Conservation (phyloP, 2,329 filamentous ascomycete genomes). For the Whalleya microplaca region DNA sequence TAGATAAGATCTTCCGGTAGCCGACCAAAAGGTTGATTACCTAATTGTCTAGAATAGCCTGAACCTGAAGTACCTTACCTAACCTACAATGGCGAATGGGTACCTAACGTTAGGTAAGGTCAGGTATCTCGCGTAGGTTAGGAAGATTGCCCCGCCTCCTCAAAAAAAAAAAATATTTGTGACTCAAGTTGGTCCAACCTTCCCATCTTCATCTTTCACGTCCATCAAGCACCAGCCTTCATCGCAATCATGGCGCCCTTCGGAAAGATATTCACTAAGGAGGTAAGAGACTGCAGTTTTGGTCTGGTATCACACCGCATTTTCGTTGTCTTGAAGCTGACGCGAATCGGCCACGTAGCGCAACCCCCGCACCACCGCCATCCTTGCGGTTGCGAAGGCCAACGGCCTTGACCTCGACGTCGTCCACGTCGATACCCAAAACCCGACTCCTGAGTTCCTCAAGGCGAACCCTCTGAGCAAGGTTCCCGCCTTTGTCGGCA, state of each 20-base stretch:
- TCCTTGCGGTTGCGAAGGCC: slow-evolving; percentile 94
- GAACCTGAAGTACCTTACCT: no score
- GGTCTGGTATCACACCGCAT: slow-evolving; percentile 16
- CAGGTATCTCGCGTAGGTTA: background rate
- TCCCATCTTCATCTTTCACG: slow-evolving; percentile 13
- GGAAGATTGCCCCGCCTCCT: slow-evolving; percentile 34
- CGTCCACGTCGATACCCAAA: slow-evolving; percentile 69
- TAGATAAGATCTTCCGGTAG: slow-evolving; percentile 32
- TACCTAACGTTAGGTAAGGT: no score
- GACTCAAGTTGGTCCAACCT: slow-evolving; percentile 21
- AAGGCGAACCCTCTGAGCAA: slow-evolving; percentile 87
- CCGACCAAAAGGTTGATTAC: slow-evolving; percentile 7
- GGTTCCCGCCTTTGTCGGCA: slow-evolving; percentile 89
- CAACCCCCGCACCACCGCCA: slow-evolving; percentile 87
- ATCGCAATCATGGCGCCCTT: slow-evolving; percentile 72
- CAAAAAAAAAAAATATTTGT: slow-evolving; percentile 30
- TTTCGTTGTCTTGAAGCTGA: slow-evolving; percentile 26
- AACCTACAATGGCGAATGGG: no score
- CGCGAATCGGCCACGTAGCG: slow-evolving; percentile 56
- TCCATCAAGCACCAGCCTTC: slow-evolving; percentile 28
- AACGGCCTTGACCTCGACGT: slow-evolving; percentile 92
- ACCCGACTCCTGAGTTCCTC: slow-evolving; percentile 75
- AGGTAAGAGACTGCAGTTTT: slow-evolving; percentile 56
- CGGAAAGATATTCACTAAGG: slow-evolving; percentile 92
- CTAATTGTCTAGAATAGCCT: no score